A percentile compares a stretch with the other conserved stretches of the same genome.
phyloP scores from a whole-genome alignment of 2,329 filamentous ascomycete genomes.

The Balansia obtecta region DNA sequence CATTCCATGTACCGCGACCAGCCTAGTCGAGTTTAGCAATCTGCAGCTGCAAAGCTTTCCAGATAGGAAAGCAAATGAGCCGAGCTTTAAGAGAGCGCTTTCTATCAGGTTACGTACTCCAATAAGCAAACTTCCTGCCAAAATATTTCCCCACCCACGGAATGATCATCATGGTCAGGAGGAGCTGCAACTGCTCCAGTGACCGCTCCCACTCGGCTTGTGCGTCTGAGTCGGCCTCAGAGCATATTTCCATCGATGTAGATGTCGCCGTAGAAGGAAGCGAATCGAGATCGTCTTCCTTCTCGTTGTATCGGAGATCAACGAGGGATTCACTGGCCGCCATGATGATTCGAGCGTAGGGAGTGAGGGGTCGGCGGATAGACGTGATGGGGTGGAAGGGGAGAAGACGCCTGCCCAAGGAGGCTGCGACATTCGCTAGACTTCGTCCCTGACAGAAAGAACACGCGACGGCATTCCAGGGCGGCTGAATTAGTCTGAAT shows the following conservation, averaged over 20 bases:
- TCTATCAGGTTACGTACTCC: conserved; percentile 48
- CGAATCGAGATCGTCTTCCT: conserved; percentile 46
- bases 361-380: background rate
- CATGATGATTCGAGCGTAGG: conserved; percentile 10
- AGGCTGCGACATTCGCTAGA: background rate
- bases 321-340: conserved; percentile 33
- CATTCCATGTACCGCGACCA: conserved; percentile 93
- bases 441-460: no score
- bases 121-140: conserved; percentile 89
- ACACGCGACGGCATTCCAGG: no score
- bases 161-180: conserved; percentile 88
- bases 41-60: background rate
- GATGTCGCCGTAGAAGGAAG: conserved; percentile 37
- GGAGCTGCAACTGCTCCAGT: conserved; percentile 81
- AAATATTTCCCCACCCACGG: conserved; percentile 93
- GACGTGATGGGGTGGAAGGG: background rate
- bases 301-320: conserved; percentile 39
- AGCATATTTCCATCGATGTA: conserved; percentile 41
- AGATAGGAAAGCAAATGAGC: no score
- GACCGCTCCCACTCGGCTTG: conserved; percentile 93
- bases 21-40: conserved; percentile 36
- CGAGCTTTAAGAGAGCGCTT: background rate
- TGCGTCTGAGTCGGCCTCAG: conserved; percentile 63
- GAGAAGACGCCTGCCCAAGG: background rate
- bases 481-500: no score